Conservation (phyloP, 371 early-diverging fungal species). For the Syncephalastrum sp. region DNA sequence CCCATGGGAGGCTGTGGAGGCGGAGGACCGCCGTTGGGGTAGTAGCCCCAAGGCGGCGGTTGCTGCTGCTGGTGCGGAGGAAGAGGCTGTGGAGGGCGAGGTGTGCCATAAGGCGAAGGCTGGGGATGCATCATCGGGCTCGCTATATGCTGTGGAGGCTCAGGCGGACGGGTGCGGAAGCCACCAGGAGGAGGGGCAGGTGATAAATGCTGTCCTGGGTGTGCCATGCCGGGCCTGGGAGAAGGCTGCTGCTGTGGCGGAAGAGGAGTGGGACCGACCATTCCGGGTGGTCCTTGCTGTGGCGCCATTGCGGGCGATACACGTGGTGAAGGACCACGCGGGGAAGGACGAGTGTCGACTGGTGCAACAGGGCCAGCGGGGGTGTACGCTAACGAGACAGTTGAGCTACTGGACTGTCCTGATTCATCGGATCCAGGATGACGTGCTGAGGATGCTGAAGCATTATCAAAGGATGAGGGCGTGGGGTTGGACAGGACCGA, state of each 20-base stretch:
- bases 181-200: slow-evolving; percentile 4
- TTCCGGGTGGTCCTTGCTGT: neutral
- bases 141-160: slow-evolving; percentile 10
- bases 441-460: too few species aligned
- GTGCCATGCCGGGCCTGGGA: neutral
- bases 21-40: neutral
- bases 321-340: too few species aligned
- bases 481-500: too few species aligned
- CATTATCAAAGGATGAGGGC: too few species aligned
- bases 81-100: slow-evolving; percentile 1
- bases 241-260: slow-evolving; percentile 2
- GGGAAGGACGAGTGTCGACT: too few species aligned
- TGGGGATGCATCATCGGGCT: neutral
- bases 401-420: too few species aligned
- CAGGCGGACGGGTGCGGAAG: slow-evolving; percentile 4
- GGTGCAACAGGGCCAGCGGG: too few species aligned
- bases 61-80: neutral
- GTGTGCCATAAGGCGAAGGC: too few species aligned
- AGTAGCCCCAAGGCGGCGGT: slow-evolving; percentile 1
- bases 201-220: neutral
- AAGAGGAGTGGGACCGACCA: slow-evolving; percentile 2
- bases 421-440: too few species aligned
- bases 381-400: too few species aligned
- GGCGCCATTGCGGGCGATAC: too few species aligned
- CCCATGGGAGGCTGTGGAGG: neutral